Evolutionary conservation across 257 asterid genomes (phyloP).

Genomic region (Marsdenia floribunda): DNA sequence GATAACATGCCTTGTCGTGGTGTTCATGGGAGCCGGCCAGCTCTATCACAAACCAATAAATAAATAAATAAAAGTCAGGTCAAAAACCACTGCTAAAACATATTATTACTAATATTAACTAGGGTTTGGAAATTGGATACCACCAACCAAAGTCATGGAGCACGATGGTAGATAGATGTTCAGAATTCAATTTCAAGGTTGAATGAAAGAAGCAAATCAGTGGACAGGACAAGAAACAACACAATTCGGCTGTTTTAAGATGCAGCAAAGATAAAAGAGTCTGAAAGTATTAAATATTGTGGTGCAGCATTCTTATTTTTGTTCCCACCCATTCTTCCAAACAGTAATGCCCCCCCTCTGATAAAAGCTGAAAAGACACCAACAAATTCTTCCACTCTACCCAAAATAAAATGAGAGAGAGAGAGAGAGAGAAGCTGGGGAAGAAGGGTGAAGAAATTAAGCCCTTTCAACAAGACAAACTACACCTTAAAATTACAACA

Average conservation of each 20-base stretch:
- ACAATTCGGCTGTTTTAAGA: no score
- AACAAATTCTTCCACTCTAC: no score
- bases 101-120: no score
- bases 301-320: background rate
- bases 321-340: background rate
- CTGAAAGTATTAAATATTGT: background rate
- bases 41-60: no score
- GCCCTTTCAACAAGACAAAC: slow-evolving; percentile 5
- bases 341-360: background rate
- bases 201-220: background rate
- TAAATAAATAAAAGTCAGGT: no score
- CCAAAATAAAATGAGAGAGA: background rate
- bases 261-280: background rate
- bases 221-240: no score
- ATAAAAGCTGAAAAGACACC: background rate
- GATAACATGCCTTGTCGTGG: no score
- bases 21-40: no score
- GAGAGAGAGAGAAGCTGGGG: background rate
- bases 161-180: no score
- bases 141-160: background rate
- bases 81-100: no score
- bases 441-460: background rate
- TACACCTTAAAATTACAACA: slow-evolving; percentile 9
- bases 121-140: no score
- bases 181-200: background rate